Evolutionary conservation across 2,329 filamentous ascomycete species (phyloP), one percentile per base, ranked within the genome.

Genomic region (Cordyceps fumosorosea): DNA sequence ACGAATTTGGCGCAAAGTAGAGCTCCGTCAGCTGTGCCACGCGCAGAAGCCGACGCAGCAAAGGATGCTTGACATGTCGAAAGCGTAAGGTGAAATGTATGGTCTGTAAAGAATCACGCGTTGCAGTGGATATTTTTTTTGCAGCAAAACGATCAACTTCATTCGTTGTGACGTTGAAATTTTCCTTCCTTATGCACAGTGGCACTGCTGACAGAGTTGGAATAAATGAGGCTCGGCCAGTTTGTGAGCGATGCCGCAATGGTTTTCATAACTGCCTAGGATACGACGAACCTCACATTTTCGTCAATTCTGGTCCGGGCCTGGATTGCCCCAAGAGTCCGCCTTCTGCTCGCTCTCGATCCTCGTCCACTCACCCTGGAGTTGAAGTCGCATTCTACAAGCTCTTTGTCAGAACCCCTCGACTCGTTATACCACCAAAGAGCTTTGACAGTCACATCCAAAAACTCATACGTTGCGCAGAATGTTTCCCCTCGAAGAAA

Each of bases 71-170:
- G 20, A 58, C 56, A 0, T 58, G 56, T 26, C 44, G 44, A 26
- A 48, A 51, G 45, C 56, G 56, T 2, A 58, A 58, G 26, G 56
- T 58, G 4, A 58, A 58, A 22, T 58, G 56, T n/a, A n/a, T 32
- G 56, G 56, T 58, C 51, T 18, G 56, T 58, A 2, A 11, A 26
- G 12, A 2, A 29, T 29, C 29, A 29, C 29, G 29, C 29, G 29
- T 29, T 29, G 29, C 29, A 29, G 29, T 6, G 29, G 29, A 7
- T n/a, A n/a, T 7, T 29, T 6, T 7, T 29, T 29, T 7, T 29
- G 12, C 5, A 1, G 32, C 34, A 37, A 37, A 37, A 11, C 34
- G 1, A 37, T 12, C 34, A 37, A 37, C 34, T 12, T 12, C 34
- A 37, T 37, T 3, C 6, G 34, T 12, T 14, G 2, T 14, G 34